A percentile compares a stretch with the other conserved stretches of the same genome.
Conservation (phyloP, 2,329 filamentous ascomycete species). For the Teratosphaeria viscida region DNA sequence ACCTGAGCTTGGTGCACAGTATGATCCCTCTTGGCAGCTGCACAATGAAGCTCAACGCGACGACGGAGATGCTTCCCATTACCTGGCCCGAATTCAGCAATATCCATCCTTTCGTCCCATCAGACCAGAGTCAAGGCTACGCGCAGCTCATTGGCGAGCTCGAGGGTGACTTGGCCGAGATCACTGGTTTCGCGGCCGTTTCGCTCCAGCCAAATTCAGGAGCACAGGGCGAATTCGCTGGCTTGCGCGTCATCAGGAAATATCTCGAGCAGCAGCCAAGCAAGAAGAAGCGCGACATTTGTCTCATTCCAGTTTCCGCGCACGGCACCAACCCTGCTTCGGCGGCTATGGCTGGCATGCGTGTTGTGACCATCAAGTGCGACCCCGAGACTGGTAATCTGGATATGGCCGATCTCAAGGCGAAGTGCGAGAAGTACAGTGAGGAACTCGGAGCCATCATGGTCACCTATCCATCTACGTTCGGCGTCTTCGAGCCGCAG, state of each 20-base stretch:
- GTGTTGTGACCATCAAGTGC: slow-evolving; percentile 85
- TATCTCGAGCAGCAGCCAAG: slow-evolving; percentile 60
- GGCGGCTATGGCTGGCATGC: slow-evolving; percentile 92
- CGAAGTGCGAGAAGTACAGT: slow-evolving; percentile 80
- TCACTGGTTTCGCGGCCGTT: slow-evolving; percentile 83
- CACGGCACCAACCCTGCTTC: slow-evolving; percentile 95
- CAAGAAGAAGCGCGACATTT: slow-evolving; percentile 75
- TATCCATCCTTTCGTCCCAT: slow-evolving; percentile 70
- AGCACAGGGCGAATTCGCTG: slow-evolving; percentile 89
- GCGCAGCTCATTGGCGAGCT: slow-evolving; percentile 58
- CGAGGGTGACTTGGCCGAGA: slow-evolving; percentile 63
- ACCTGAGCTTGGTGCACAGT: slow-evolving; percentile 85
- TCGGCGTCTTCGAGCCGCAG: slow-evolving; percentile 84
- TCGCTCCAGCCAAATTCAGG: slow-evolving; percentile 93
- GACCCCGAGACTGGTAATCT: slow-evolving; percentile 79
- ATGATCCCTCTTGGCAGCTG: slow-evolving; percentile 97
- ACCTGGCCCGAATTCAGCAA: slow-evolving; percentile 65
- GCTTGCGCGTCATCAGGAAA: slow-evolving; percentile 76
- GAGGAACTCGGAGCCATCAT: slow-evolving; percentile 85
- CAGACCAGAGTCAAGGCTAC: slow-evolving; percentile 57
- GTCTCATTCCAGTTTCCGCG: slow-evolving; percentile 86
- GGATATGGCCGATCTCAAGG: slow-evolving; percentile 73
- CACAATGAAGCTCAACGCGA: slow-evolving; percentile 92
- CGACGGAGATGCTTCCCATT: slow-evolving; percentile 83
- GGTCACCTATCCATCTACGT: slow-evolving; percentile 94